A percentile compares a stretch with the other conserved stretches of the same genome.
Evolutionary conservation across 139 green algal species (phyloP).

Genomic region (Asterochloris erici): DNA sequence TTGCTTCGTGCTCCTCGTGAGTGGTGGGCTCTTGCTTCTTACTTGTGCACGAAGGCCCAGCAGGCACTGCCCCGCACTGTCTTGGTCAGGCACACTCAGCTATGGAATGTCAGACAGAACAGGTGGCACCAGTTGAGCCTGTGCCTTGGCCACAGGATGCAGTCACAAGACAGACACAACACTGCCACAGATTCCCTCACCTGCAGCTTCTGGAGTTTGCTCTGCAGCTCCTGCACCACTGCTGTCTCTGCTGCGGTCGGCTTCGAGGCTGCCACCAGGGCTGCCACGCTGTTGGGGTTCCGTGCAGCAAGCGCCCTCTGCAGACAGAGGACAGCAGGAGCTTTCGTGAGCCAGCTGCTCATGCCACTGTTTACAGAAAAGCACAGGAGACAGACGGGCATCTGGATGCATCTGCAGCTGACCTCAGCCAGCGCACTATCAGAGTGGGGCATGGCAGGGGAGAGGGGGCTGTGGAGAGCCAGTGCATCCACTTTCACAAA

Average conservation of each 20-base stretch:
- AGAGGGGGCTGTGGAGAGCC: not conserved
- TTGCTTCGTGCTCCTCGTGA: too few species aligned
- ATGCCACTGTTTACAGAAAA: not conserved
- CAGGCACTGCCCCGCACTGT: not conserved
- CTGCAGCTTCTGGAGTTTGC: slow-evolving; percentile 22
- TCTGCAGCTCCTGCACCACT: slow-evolving; percentile 32
- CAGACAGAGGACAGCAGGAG: not conserved
- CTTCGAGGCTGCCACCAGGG: slow-evolving; percentile 41
- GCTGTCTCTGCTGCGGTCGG: slow-evolving; percentile 31
- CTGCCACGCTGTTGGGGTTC: slow-evolving; percentile 45
- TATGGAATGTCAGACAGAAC: not conserved
- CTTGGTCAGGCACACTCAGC: not conserved
- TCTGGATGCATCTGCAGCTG: not conserved
- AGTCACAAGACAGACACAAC: not conserved
- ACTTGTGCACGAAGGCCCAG: not conserved
- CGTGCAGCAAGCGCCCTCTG: slow-evolving; percentile 24
- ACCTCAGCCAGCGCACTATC: not conserved
- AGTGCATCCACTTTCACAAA: not conserved
- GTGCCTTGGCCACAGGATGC: not conserved
- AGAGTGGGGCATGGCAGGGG: not conserved
- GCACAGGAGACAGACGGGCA: not conserved
- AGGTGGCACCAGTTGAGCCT: not conserved
- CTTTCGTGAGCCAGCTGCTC: not conserved
- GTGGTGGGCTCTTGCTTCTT: not conserved
- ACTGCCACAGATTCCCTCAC: not conserved